A percentile compares a stretch with the other conserved stretches of the same genome.
These are phyloP conservation scores for Tylopilus sp. DNA, from an alignment of 768 basidiomycete genomes.

Conservation along the genomic window DNA sequence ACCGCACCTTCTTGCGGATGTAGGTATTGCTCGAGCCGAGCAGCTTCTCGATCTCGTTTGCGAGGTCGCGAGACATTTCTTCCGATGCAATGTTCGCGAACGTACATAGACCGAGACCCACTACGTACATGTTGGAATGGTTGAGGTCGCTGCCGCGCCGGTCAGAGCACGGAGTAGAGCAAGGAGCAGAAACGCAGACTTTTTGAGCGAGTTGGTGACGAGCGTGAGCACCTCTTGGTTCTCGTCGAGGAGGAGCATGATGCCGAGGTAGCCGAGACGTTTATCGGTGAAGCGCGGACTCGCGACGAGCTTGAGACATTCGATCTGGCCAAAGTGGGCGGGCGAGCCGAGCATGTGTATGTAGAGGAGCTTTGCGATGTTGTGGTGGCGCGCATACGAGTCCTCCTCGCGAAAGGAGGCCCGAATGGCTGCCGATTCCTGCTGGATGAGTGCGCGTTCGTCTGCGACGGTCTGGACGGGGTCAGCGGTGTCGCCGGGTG, in stretches of 20 bases:
- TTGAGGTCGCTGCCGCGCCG: slow-evolving; percentile 83
- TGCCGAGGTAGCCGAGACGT: slow-evolving; percentile 92
- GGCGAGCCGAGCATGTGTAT: slow-evolving; percentile 99
- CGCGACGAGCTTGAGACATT: slow-evolving; percentile 91
- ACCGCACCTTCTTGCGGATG: slow-evolving; percentile 90
- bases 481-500: slow-evolving; percentile 18
- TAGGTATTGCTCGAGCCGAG: slow-evolving; percentile 97
- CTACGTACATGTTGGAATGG: slow-evolving; percentile 98
- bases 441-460: slow-evolving; percentile 94
- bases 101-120: slow-evolving; percentile 94
- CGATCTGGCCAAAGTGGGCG: slow-evolving; percentile 98
- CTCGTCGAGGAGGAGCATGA: slow-evolving; percentile 96
- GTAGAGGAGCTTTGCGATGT: slow-evolving; percentile 96
- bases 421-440: slow-evolving; percentile 95
- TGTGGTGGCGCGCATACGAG: slow-evolving; percentile 91
- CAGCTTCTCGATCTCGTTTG: slow-evolving; percentile 96
- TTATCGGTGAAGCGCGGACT: slow-evolving; percentile 96
- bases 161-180: slow-evolving; percentile 8
- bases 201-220: slow-evolving; percentile 97
- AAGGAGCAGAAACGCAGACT: slow-evolving; percentile 46
- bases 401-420: slow-evolving; percentile 98
- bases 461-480: slow-evolving; percentile 85
- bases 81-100: slow-evolving; percentile 99
- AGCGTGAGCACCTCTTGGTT: slow-evolving; percentile 96
- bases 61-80: slow-evolving; percentile 98